A percentile compares a stretch with the other conserved stretches of the same genome.
phyloP scores from a whole-genome alignment of 2,329 filamentous ascomycete species.

The Penicillium sp. region DNA sequence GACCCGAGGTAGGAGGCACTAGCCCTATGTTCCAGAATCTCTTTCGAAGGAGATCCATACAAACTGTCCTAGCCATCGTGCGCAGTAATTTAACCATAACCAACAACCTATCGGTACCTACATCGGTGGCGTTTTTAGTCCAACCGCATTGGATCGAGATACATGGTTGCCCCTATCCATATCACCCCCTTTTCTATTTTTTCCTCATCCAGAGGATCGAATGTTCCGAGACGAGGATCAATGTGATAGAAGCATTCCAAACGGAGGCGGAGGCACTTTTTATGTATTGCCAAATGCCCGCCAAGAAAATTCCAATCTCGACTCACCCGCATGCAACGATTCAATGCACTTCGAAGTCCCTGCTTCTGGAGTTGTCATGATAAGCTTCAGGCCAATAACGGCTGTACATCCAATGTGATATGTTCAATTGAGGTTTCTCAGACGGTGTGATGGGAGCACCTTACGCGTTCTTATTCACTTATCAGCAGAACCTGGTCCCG shows the following conservation, averaged over 20 bases:
- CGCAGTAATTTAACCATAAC: slow-evolving; percentile 7
- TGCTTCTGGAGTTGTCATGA: slow-evolving; percentile 13
- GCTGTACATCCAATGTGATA: slow-evolving; percentile 16
- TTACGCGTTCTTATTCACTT: slow-evolving; percentile 8
- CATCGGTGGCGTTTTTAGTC: slow-evolving; percentile 27
- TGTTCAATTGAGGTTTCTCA: slow-evolving; percentile 16
- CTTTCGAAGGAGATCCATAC: neutral
- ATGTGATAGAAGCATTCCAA: slow-evolving; percentile 22
- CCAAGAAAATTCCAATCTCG: slow-evolving; percentile 9
- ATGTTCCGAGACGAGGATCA: slow-evolving; percentile 13
- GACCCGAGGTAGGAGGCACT: neutral
- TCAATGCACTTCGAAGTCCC: slow-evolving; percentile 3
- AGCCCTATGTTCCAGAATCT: neutral
- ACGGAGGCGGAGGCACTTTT: slow-evolving; percentile 4
- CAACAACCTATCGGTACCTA: slow-evolving; percentile 19
- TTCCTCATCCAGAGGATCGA: slow-evolving; percentile 4
- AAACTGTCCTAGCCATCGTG: neutral
- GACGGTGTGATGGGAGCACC: slow-evolving; percentile 4
- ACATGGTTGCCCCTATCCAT: slow-evolving; percentile 12
- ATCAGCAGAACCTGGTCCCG: neutral
- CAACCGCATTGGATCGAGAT: slow-evolving; percentile 8
- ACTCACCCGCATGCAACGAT: slow-evolving; percentile 16
- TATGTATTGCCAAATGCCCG: slow-evolving; percentile 7
- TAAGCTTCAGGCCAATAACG: slow-evolving; percentile 20
- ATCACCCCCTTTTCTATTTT: slow-evolving; percentile 1